Conservation (phyloP, 73 alveolate species). For the Halteria grandinella region DNA sequence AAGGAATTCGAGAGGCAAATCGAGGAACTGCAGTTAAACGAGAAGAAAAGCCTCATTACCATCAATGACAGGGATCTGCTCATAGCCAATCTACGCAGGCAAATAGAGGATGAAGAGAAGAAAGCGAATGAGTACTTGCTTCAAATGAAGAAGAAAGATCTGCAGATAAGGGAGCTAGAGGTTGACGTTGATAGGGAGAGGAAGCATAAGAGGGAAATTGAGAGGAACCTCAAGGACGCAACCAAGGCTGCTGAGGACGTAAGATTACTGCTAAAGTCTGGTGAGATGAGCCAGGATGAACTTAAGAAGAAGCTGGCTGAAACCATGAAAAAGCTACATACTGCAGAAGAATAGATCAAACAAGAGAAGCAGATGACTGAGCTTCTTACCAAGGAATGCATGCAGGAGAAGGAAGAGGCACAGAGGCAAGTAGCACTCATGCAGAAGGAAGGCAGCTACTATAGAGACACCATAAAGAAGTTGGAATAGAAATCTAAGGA, state of each 20-base stretch:
- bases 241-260: neutral
- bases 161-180: slow-evolving; percentile 5
- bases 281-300: slow-evolving; percentile 8
- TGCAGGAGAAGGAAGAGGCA: neutral
- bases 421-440: neutral
- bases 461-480: neutral
- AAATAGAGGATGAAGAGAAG: neutral
- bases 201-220: neutral
- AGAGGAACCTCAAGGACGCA: slow-evolving; percentile 31
- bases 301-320: neutral
- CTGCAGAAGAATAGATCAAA: slow-evolving; percentile 4
- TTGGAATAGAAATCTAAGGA: neutral
- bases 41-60: neutral
- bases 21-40: neutral
- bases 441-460: no score
- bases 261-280: slow-evolving; percentile 7
- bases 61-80: neutral
- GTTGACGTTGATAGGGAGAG: slow-evolving; percentile 21
- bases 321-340: neutral
- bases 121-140: neutral
- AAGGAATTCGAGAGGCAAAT: neutral
- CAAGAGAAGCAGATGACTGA: slow-evolving; percentile 8
- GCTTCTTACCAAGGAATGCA: neutral
- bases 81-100: neutral
- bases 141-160: neutral